Percentiles rank a stretch among this genome's conserved stretches.
Evolutionary conservation across 208 protist species (phyloP).

Genomic region (Entamoeba dispar): DNA sequence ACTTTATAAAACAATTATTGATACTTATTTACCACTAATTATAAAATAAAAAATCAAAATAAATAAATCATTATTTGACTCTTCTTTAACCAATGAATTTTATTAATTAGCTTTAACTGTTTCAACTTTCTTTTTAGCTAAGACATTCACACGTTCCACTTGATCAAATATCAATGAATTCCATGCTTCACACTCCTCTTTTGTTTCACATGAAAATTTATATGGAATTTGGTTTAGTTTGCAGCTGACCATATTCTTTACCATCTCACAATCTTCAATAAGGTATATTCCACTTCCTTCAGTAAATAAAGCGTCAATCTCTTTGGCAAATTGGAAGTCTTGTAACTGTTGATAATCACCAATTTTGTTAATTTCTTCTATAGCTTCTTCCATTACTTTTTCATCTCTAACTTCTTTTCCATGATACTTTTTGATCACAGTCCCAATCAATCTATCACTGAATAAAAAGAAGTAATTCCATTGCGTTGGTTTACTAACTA

Average conservation of each 20-base stretch:
- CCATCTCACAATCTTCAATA: neutral
- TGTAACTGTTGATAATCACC: neutral
- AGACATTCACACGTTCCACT: neutral
- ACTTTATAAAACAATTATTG: too few species aligned
- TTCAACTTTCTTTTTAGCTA: neutral
- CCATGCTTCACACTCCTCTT: neutral
- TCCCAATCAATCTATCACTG: neutral
- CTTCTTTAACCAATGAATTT: neutral
- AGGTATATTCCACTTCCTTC: neutral
- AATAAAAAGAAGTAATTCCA: neutral
- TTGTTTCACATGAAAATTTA: neutral
- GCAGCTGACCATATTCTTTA: neutral
- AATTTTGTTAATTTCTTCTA: neutral
- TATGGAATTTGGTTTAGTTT: neutral
- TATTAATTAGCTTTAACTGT: neutral
- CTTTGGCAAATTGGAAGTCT: neutral
- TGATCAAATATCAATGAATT: neutral
- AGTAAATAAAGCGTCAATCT: neutral
- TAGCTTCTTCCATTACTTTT: neutral
- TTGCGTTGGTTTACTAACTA: neutral
- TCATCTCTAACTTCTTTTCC: neutral
- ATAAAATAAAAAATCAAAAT: too few species aligned
- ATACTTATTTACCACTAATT: too few species aligned
- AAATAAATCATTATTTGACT: too few species aligned
- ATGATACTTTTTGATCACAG: neutral